A percentile compares a stretch with the other conserved stretches of the same genome.
phyloP scores from a whole-genome alignment of 2,329 filamentous ascomycete genomes.

The Cordyceps fumosorosea region DNA sequence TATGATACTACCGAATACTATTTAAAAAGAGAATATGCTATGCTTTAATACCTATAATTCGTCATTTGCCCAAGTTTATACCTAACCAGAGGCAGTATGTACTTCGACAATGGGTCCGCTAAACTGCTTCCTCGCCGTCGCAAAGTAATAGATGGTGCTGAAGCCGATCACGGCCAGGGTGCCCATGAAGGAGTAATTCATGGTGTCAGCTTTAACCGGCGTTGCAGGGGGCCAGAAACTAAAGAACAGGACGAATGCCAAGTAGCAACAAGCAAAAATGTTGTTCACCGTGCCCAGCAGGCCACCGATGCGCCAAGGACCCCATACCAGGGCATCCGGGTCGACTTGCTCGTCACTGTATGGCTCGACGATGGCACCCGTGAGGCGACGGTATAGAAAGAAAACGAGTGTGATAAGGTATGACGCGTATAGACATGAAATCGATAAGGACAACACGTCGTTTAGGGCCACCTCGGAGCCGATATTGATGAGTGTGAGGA shows the following conservation, averaged over 20 bases:
- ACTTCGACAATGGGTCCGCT: constrained; percentile 35
- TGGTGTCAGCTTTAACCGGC: constrained; percentile 24
- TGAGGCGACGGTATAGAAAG: constrained; percentile 25
- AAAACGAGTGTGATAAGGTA: constrained; percentile 25
- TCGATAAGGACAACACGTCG: constrained; percentile 22
- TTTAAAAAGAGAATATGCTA: background rate
- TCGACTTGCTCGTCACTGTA: constrained; percentile 18
- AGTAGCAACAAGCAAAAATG: constrained; percentile 44
- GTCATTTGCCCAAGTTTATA: background rate
- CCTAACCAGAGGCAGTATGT: background rate
- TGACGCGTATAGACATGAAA: constrained; percentile 25
- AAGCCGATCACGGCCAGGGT: constrained; percentile 36
- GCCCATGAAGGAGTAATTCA: constrained; percentile 43
- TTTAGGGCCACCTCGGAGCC: constrained; percentile 25
- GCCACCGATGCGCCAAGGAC: constrained; percentile 48
- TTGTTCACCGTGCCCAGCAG: constrained; percentile 48
- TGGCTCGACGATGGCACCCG: constrained; percentile 25
- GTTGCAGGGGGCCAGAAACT: constrained; percentile 41
- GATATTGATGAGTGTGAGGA: constrained; percentile 28
- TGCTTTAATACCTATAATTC: background rate
- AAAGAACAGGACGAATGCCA: constrained; percentile 50
- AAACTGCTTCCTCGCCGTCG: constrained; percentile 36
- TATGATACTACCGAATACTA: background rate
- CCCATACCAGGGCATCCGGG: constrained; percentile 37
- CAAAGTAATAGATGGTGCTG: constrained; percentile 40